Evolutionary conservation across 768 basidiomycete genomes (phyloP).

Genomic region (Rhizopogon vinicolor): DNA sequence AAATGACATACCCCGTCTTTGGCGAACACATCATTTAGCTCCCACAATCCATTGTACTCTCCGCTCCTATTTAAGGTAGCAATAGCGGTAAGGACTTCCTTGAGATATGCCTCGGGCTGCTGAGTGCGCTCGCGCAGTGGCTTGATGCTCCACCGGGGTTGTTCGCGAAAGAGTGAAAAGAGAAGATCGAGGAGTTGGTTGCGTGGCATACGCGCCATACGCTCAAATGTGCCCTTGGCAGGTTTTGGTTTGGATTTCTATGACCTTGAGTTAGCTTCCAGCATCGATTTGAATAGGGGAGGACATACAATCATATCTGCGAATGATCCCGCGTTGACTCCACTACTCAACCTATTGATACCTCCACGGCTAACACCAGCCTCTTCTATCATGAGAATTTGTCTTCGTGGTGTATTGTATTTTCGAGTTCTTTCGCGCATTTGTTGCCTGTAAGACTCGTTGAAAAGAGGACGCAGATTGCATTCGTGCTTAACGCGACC

Average conservation of each 20-base stretch:
- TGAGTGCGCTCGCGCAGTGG: constrained; percentile 73
- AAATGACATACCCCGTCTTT: constrained; percentile 48
- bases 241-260: constrained; percentile 65
- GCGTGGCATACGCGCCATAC: constrained; percentile 87
- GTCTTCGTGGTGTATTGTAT: constrained; percentile 62
- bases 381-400: constrained; percentile 73
- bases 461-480: constrained; percentile 65
- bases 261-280: constrained; percentile 4
- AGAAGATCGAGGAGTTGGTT: constrained; percentile 85
- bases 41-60: constrained; percentile 77
- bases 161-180: constrained; percentile 73
- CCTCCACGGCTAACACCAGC: constrained; percentile 61
- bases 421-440: constrained; percentile 63
- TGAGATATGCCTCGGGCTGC: constrained; percentile 84
- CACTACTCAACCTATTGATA: constrained; percentile 76
- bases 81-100: constrained; percentile 75
- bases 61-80: constrained; percentile 75
- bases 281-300: background rate
- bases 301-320: constrained; percentile 59
- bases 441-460: constrained; percentile 62
- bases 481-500: constrained; percentile 82
- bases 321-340: constrained; percentile 59
- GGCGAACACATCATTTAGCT: constrained; percentile 71
- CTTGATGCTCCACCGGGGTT: constrained; percentile 79
- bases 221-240: constrained; percentile 71